These are phyloP conservation scores for Camellia oleifera DNA, from an alignment of 179 eudicot species.

Conservation along the genomic window DNA sequence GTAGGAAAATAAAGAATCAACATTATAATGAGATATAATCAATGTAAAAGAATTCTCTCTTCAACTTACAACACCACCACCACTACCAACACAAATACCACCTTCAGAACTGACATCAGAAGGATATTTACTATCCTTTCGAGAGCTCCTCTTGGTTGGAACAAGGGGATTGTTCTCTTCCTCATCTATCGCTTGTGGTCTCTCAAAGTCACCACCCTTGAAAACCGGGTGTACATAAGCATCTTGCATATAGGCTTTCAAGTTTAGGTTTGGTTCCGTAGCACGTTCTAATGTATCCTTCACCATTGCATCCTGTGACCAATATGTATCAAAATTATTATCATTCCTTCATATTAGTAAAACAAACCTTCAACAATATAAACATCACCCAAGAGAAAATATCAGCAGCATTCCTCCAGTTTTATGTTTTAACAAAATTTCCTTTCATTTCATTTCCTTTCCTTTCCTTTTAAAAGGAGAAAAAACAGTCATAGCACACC, in stretches of 20 bases:
- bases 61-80: slow-evolving; percentile 10
- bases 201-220: slow-evolving; percentile 49
- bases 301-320: slow-evolving; percentile 73
- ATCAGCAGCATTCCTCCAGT: neutral
- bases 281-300: slow-evolving; percentile 85
- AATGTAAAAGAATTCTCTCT: too few relatives aligned
- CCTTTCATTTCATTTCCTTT: neutral
- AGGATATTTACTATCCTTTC: slow-evolving; percentile 33
- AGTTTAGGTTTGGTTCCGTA: slow-evolving; percentile 65
- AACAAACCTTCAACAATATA: neutral
- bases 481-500: neutral
- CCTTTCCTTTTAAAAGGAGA: neutral
- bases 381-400: neutral
- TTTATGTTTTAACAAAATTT: neutral
- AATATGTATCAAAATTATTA: neutral
- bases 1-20: neutral
- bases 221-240: slow-evolving; percentile 84
- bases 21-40: too few relatives aligned
- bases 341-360: neutral
- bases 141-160: slow-evolving; percentile 64
- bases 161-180: slow-evolving; percentile 72
- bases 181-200: slow-evolving; percentile 36
- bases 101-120: slow-evolving; percentile 49
- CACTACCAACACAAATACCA: slow-evolving; percentile 9
- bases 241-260: slow-evolving; percentile 64